These are phyloP conservation scores for Ambrosia trifida DNA, from an alignment of 129 eudicot species.

Conservation along the genomic window DNA sequence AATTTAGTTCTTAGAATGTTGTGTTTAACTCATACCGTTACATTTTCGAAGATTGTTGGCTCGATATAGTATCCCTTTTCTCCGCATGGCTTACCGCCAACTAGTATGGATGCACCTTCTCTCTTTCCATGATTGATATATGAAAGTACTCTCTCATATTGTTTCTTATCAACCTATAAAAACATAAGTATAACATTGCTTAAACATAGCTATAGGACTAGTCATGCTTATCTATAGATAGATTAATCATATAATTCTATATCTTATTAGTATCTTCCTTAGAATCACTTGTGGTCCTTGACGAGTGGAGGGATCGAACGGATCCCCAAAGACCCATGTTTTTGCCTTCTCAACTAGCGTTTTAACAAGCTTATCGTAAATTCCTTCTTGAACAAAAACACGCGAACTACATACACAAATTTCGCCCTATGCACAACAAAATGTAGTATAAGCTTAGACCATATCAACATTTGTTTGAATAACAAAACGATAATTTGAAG, in stretches of 20 bases:
- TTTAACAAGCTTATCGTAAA: constrained; percentile 48
- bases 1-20: neutral
- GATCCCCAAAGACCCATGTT: constrained; percentile 79
- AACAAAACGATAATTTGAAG: neutral
- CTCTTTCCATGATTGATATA: constrained; percentile 73
- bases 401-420: constrained; percentile 84
- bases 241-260: no score
- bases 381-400: constrained; percentile 76
- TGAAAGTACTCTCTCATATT: constrained; percentile 58
- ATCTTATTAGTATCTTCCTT: neutral
- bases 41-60: constrained; percentile 79
- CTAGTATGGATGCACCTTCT: constrained; percentile 76
- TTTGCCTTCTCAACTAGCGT: constrained; percentile 52
- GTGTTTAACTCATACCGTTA: constrained; percentile 40
- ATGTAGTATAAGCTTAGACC: neutral
- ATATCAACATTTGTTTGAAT: neutral
- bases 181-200: neutral
- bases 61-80: constrained; percentile 65
- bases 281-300: constrained; percentile 82
- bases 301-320: constrained; percentile 66
- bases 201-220: no score
- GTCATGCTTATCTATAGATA: no score
- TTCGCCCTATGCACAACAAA: constrained; percentile 63
- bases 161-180: constrained; percentile 59
- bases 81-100: constrained; percentile 64